These are phyloP conservation scores for Cladosporium sp. DNA, from an alignment of 2,329 filamentous ascomycete genomes.

Conservation along the genomic window DNA sequence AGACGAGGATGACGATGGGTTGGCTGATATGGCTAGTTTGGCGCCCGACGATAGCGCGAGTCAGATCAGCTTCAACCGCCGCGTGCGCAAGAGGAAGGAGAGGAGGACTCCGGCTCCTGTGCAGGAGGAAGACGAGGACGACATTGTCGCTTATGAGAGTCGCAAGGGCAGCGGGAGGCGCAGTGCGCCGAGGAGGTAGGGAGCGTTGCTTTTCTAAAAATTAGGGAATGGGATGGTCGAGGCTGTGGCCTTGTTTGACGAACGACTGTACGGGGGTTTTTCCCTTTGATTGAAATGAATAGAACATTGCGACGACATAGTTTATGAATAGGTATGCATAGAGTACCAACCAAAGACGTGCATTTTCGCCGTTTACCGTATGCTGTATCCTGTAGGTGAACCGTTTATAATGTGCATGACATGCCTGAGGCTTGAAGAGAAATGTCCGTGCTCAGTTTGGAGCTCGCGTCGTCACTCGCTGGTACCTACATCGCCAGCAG, in stretches of 20 bases:
- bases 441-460: background rate
- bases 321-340: background rate
- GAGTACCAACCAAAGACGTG: no score
- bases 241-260: background rate
- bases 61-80: conserved; percentile 68
- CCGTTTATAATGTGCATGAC: background rate
- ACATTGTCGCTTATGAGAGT: conserved; percentile 5
- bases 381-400: no score
- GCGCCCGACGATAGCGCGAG: conserved; percentile 76
- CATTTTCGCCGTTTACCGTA: no score
- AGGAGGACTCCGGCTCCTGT: conserved; percentile 68
- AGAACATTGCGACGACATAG: conserved; percentile 4
- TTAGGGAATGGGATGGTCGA: no score
- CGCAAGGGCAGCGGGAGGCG: conserved; percentile 6
- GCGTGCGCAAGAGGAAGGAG: conserved; percentile 62
- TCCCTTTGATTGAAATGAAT: background rate
- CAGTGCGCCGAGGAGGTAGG: conserved; percentile 8
- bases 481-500: background rate
- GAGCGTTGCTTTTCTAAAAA: background rate
- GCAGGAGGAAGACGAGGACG: conserved; percentile 59
- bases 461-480: background rate
- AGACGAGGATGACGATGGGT: conserved; percentile 28
- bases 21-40: conserved; percentile 46
- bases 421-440: background rate
- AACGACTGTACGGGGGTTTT: conserved; percentile 1